Conservation (phyloP, 23 red algal species). For the Agarophyton chilense region DNA sequence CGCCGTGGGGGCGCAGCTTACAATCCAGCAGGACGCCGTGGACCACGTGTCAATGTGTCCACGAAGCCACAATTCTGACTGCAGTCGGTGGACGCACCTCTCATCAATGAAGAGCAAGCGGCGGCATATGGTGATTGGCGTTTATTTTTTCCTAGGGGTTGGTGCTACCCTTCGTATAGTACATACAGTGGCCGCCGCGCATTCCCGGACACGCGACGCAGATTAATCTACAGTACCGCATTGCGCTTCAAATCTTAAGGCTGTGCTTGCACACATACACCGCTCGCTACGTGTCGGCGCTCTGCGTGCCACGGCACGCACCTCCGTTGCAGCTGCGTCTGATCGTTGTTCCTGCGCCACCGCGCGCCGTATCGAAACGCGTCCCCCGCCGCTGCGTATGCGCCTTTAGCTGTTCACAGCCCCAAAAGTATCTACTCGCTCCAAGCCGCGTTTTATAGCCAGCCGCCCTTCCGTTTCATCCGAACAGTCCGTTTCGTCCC, state of each 20-base stretch:
- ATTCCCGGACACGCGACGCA: slow-evolving; percentile 29
- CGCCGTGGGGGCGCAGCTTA: too few relatives aligned
- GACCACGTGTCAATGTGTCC: too few relatives aligned
- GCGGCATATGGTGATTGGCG: too few relatives aligned
- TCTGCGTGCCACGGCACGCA: neutral
- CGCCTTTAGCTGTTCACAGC: too few relatives aligned
- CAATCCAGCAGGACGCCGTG: too few relatives aligned
- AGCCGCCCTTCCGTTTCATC: neutral
- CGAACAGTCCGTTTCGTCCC: neutral
- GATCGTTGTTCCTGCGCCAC: neutral
- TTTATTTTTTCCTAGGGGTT: neutral
- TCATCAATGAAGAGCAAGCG: too few relatives aligned
- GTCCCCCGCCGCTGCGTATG: neutral
- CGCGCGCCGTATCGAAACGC: slow-evolving; percentile 13
- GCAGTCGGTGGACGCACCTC: too few relatives aligned
- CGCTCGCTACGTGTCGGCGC: slow-evolving; percentile 1
- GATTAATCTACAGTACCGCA: too few relatives aligned
- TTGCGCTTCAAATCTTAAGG: neutral
- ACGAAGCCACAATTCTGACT: too few relatives aligned
- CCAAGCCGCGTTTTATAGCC: neutral
- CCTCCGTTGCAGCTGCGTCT: neutral
- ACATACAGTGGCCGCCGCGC: neutral
- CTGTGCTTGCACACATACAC: neutral
- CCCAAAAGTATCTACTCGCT: neutral
- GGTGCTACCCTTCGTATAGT: neutral